Percentiles rank a stretch among this genome's conserved stretches.
phyloP scores from a whole-genome alignment of 768 basidiomycete genomes.

The Daedaleopsis sinensis region DNA sequence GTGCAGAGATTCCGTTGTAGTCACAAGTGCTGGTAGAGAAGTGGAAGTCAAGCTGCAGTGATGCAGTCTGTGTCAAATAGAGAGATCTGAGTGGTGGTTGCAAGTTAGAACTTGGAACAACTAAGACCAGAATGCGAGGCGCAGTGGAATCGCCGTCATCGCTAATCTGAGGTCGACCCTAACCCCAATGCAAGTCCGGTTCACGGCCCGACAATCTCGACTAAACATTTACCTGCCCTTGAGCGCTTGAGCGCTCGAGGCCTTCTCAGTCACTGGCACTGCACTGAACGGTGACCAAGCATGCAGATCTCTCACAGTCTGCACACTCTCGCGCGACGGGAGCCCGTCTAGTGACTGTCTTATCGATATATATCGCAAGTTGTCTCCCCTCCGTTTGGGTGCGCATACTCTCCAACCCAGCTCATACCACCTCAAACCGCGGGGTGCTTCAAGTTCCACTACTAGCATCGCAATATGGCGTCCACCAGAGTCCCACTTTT shows the following conservation, averaged over 20 bases:
- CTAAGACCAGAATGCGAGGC: not conserved
- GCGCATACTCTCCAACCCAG: not conserved
- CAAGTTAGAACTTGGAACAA: not conserved
- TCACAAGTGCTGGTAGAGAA: not conserved
- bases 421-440: not conserved
- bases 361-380: constrained; percentile 1
- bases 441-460: not conserved
- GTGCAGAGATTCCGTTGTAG: not conserved
- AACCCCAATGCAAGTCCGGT: constrained; percentile 5
- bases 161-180: constrained; percentile 14
- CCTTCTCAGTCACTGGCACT: no score
- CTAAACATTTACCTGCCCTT: no score
- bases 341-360: not conserved
- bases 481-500: constrained; percentile 43
- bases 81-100: not conserved
- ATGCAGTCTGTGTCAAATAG: not conserved
- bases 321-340: no score
- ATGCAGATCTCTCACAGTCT: no score
- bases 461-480: constrained; percentile 14
- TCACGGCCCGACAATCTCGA: not conserved
- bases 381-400: not conserved
- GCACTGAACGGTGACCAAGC: no score
- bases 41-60: not conserved
- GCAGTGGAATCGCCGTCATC: not conserved
- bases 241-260: no score